Evolutionary conservation across 768 basidiomycete genomes (phyloP), one percentile per base, ranked within the genome.

Genomic region (Suillus americanus): DNA sequence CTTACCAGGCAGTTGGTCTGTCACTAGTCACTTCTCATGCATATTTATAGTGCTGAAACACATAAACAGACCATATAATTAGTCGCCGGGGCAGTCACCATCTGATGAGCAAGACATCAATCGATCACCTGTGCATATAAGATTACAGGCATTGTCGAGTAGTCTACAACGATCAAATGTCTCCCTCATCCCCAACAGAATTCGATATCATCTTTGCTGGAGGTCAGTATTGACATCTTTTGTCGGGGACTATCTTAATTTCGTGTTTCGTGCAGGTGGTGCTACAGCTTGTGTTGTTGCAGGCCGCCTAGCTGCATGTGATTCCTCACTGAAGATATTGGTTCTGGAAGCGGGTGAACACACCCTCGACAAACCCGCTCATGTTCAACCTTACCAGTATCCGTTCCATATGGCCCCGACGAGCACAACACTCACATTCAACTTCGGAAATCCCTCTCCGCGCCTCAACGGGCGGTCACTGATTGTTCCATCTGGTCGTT

Each of bases 121-220:
- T n/a, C n/a, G n/a, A n/a, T n/a, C n/a, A 46, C 10, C 10, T 12
- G 48, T 18, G 18, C 28, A 30, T 53, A 53, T 53, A 53, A 53
- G 51, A 53, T 18, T 18, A 18, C 16, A 10, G 4, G 10, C 30
- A 54, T 0, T 54, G 5, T 13, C 1, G 33, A 35, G 33, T 13
- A 18, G 2, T 18, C 20, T 18, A 10, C 28, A 5, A 18, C 14
- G 10, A 35, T 20, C 33, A 35, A 55, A 55, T 55, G 54, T 35
- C 54, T 55, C 20, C 20, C 6, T 20, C 33, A 8, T 55, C 33
- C 13, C 20, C 6, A 23, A 38, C 55, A 37, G 56, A 57, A 18
- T 57, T 57, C 10, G 56, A 57, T 18, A 40, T 57, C 9, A 40
- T 57, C 25, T 82, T 86, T 66, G 84, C 82, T 35, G 86, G 86